phyloP scores from a whole-genome alignment of 1,284 basidiomycete species.

The Malassezia caprae region DNA sequence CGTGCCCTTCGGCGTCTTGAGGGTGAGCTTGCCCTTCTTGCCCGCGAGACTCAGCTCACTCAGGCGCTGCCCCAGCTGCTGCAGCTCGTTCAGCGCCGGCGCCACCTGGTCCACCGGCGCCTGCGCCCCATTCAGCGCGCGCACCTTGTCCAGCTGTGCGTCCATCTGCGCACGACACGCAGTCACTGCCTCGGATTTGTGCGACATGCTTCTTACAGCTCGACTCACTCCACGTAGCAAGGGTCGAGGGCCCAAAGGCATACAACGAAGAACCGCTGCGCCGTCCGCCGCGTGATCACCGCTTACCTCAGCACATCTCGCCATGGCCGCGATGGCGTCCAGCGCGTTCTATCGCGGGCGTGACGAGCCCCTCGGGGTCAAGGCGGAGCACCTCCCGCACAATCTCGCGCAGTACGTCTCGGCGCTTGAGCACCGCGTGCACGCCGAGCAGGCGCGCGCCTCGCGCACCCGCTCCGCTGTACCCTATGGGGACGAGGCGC shows the following conservation, averaged over 20 bases:
- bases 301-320: neutral
- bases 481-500: neutral
- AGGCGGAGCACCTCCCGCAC: neutral
- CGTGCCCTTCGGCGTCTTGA: conserved; percentile 63
- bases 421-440: conserved; percentile 2
- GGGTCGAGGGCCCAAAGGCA: conserved; percentile 8
- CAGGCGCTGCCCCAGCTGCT: conserved; percentile 31
- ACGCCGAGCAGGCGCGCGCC: neutral
- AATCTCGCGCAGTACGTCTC: neutral
- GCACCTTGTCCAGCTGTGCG: conserved; percentile 34
- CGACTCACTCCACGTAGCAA: conserved; percentile 1
- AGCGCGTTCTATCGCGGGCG: conserved; percentile 4
- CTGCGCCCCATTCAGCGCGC: conserved; percentile 26
- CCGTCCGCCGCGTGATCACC: neutral
- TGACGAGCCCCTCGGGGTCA: neutral
- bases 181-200: conserved; percentile 3
- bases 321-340: neutral
- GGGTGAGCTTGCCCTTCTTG: conserved; percentile 36
- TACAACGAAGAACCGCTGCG: neutral
- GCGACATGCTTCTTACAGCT: conserved; percentile 2
- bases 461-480: neutral
- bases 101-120: conserved; percentile 24
- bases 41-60: conserved; percentile 20
- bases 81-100: conserved; percentile 29
- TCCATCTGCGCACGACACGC: conserved; percentile 18